A percentile compares a stretch with the other conserved stretches of the same genome.
Conservation (phyloP, 305 asterid genomes). For the Vinca major region DNA sequence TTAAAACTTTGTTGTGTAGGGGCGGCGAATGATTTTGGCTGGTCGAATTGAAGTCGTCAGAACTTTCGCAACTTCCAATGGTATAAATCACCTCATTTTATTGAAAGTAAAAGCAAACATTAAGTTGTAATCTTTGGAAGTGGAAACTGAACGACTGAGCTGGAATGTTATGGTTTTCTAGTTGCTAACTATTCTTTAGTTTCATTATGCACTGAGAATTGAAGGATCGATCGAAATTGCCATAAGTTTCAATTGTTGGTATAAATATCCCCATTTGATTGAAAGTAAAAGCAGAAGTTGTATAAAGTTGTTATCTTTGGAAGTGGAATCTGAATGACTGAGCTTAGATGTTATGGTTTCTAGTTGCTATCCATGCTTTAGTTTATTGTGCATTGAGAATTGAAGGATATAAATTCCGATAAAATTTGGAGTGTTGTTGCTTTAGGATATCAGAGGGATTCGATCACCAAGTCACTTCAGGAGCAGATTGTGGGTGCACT, state of each 20-base stretch:
- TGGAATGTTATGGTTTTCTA: not conserved
- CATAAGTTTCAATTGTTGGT: constrained; percentile 8
- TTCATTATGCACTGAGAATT: not conserved
- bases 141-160: not conserved
- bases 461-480: constrained; percentile 26
- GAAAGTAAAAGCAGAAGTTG: not conserved
- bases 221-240: not conserved
- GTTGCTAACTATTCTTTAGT: not conserved
- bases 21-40: constrained; percentile 10
- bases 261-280: not conserved
- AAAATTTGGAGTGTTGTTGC: constrained; percentile 5
- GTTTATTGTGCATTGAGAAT: not conserved
- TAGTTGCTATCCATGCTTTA: not conserved
- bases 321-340: not conserved
- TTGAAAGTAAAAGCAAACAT: too few relatives aligned
- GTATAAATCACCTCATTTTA: constrained; percentile 4
- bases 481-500: constrained; percentile 58
- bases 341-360: not conserved
- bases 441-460: constrained; percentile 26
- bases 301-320: not conserved
- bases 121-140: not conserved
- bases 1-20: constrained; percentile 9
- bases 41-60: constrained; percentile 2
- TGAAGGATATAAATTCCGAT: not conserved
- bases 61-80: constrained; percentile 13